Base-by-base conservation (phyloP, 192 early-diverging fungal genomes). In the Haplosporangium gracile region DNA sequence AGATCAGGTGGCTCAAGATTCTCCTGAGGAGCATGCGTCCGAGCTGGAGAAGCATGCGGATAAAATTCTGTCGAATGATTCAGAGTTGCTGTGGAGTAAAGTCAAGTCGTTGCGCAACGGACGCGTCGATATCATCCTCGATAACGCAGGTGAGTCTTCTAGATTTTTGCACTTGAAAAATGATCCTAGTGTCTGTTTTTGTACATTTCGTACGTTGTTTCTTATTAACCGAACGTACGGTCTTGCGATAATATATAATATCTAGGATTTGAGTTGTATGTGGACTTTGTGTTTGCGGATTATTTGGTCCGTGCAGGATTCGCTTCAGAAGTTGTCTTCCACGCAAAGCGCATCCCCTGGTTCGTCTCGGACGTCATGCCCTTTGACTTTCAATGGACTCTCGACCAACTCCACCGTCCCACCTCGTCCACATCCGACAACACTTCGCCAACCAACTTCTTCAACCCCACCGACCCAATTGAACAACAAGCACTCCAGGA, bases 341-440 rank as follows among this genome's bases (percentile, higher is more conserved):
- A 99, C 81, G 89, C 92, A 75, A 99, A 99, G 84, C 83, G 89
- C 22, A 93, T 97, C 72, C 98, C 98, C 34, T 99, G 98, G 98
- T 99, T 98, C 78, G 98, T 99, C 36, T 97, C 96, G 0, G 98
- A 99, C 82, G 95, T 96, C n/a, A 96, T 96, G 39, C 90, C 90
- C 4, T 76, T 80, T 4, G 98, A 99, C 78, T 95, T 99, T 68
- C 89, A 95, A 47, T 95, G 93, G 90, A 85, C 96, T 38, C 71
- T 96, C 7, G 82, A 90, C 7, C 84, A 86, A 43, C 72, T 86
- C 13, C 24, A 74, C 60, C 45, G 68, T 8, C 47, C 49, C n/a
- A 26, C 10, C 8, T 11, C 74, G 75, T 78, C 42, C 86, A 83
- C 49, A 51, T 40, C 69, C 34, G 26, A 55, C 32, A 49, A n/a